Base-by-base conservation (phyloP, 1,284 basidiomycete genomes). In the Papiliotrema flavescens region DNA sequence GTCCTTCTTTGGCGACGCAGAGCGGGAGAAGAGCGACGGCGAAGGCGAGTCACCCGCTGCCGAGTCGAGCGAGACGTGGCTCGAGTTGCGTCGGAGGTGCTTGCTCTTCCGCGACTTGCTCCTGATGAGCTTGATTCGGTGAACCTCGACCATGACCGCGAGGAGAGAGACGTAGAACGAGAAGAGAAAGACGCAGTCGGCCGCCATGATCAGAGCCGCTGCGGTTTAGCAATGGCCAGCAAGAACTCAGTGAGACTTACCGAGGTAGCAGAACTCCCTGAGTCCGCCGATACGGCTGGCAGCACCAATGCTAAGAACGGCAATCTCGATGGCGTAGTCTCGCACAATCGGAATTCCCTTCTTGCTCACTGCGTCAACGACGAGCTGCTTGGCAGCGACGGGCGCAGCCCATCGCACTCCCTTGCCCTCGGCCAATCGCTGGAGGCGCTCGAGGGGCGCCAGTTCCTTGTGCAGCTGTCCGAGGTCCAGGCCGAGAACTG, bases 201-300 rank as follows among this genome's bases (percentile, higher is more conserved):
- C 82, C 11, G 82, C 81, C 51, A 98, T 81, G 51, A 91, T 83
- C 35, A 98, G 76, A 0, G 91, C 92, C 42, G 75, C 74, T 69
- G 45, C 17, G 52, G 42, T 51, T 8, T 20, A 23, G 17, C n/a
- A 1, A 35, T 37, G 14, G 22, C 22, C 17, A 22, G 34, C 15
- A 15, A 22, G 15, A 13, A 36, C 15, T 19, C n/a, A 4, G 15
- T 22, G 26, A 23, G 37, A 61, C 70, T 61, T 51, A 2, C 92
- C 94, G 15, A 98, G 83, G 32, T 92, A 89, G 75, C 95, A 98
- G 67, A 98, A 96, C 76, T 98, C 94, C 63, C 85, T 86, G 49
- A 98, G 80, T 6, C 96, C 96, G 32, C 87, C 86, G 32, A 98
- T 90, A 50, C 86, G 87, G 62, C 86, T 88, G 65, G 88, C 85